These are phyloP conservation scores for Aegilops sharonensis DNA, from an alignment of 176 grass and related monocot species.

Conservation along the genomic window DNA sequence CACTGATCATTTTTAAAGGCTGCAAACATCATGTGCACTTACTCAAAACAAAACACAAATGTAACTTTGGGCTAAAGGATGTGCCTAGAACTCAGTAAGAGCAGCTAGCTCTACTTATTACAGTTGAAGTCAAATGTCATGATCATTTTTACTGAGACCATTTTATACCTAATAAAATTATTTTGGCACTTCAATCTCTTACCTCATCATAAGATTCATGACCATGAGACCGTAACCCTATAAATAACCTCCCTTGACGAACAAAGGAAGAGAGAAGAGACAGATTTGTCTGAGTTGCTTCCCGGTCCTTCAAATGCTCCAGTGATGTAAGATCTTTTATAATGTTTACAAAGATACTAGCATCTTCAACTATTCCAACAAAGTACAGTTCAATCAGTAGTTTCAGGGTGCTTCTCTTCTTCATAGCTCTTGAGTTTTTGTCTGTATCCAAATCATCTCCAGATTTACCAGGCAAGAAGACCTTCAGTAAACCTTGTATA, in stretches of 20 bases:
- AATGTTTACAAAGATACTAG: conserved; percentile 82
- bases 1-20: background rate
- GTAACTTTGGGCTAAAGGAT: background rate
- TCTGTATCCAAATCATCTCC: conserved; percentile 83
- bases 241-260: conserved; percentile 79
- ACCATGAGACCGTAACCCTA: conserved; percentile 62
- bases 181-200: conserved; percentile 4
- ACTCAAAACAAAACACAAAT: background rate
- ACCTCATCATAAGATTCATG: conserved; percentile 87
- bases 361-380: conserved; percentile 96
- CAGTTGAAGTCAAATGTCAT: background rate
- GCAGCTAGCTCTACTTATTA: background rate
- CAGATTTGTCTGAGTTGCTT: conserved; percentile 95
- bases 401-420: conserved; percentile 96
- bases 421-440: conserved; percentile 86
- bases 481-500: conserved; percentile 83
- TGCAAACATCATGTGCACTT: conserved; percentile 5
- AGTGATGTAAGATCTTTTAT: conserved; percentile 86
- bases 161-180: conserved; percentile 23
- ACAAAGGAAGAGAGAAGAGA: conserved; percentile 92
- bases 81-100: background rate
- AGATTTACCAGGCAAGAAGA: conserved; percentile 92
- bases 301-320: conserved; percentile 91
- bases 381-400: conserved; percentile 94
- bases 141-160: background rate